phyloP scores from a whole-genome alignment of 2,329 filamentous ascomycete genomes.

The Talaromyces sp. region DNA sequence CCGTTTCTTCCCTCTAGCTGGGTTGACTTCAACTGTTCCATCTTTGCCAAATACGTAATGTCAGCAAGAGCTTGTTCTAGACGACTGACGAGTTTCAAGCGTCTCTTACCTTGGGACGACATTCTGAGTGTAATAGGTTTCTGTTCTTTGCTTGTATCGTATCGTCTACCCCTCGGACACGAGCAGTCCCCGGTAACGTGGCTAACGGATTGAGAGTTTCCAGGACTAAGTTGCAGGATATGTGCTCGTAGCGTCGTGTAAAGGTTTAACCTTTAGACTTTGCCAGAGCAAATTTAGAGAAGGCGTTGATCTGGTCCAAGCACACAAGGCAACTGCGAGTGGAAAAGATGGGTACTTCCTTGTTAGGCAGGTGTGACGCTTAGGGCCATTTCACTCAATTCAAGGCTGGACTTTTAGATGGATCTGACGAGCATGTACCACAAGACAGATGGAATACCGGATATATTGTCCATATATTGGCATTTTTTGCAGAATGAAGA shows the following conservation, averaged over 20 bases:
- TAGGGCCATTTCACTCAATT: background rate
- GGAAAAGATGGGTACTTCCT: background rate
- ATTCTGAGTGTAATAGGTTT: background rate
- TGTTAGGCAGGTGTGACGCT: constrained; percentile 9
- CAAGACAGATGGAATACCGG: background rate
- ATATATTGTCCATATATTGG: background rate
- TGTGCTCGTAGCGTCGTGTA: background rate
- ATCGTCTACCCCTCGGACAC: background rate
- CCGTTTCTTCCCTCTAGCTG: constrained; percentile 31
- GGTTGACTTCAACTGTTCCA: constrained; percentile 16
- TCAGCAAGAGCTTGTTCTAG: constrained; percentile 2
- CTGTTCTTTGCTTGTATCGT: background rate
- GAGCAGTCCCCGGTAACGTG: background rate
- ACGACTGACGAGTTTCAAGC: background rate
- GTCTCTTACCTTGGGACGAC: constrained; percentile 10
- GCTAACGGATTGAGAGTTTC: background rate
- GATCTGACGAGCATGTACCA: background rate
- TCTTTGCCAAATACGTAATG: background rate
- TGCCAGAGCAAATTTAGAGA: background rate
- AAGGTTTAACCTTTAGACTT: background rate
- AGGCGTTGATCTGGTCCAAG: background rate
- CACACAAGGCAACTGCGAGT: background rate
- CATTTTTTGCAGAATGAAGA: background rate
- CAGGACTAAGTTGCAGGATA: background rate
- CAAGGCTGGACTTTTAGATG: background rate